Base-by-base conservation (phyloP, 129 eudicot species). In the Centaurea solstitialis region DNA sequence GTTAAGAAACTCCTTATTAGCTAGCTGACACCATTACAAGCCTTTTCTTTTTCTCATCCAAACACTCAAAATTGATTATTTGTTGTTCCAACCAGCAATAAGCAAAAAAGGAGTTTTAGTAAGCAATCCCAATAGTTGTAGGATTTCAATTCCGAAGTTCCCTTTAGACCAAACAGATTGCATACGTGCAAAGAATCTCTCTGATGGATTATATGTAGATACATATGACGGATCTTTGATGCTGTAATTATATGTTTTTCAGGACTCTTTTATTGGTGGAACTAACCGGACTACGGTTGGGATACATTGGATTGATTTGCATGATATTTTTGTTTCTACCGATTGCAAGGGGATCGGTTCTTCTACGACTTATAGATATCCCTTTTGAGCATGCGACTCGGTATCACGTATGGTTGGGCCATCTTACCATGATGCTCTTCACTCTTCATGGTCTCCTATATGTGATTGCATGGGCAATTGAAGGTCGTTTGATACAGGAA, bases 361-460 rank as follows among this genome's bases (percentile, higher is more conserved):
- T 96, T 77, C 88, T 96, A 59, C 87, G 93, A 28, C 91, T 89
- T 47, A 81, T 96, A 37, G 95, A 89, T 71, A 91, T 96, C 80
- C 97, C 99, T 21, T 96, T 91, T 79, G 99, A 93, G 85, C 95
- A 91, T 79, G 97, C 95, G 7, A 85, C 93, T 57, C 85, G 93
- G 76, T 96, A 96, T 61, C 99, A 96, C 71, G 95, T 96, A 23
- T 96, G 99, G 99, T 75, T 96, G 62, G 99, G 99, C 43, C 98
- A 96, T 84, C 95, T 96, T 10, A 93, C 99, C 0, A 93, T 93
- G 99, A 0, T 65, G n/a, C 81, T 96, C 74, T 96, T 96, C 53
- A 87, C 95, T 72, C 92, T 93, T 72, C 99, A 96, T 78, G 97
- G 98, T 77, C 80, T 91, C 28, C 84, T 74, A 74, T 96, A 81